Base-by-base conservation (phyloP, 1,139 yeast genomes). In the Hemisphaericaspora xylofermentans region DNA sequence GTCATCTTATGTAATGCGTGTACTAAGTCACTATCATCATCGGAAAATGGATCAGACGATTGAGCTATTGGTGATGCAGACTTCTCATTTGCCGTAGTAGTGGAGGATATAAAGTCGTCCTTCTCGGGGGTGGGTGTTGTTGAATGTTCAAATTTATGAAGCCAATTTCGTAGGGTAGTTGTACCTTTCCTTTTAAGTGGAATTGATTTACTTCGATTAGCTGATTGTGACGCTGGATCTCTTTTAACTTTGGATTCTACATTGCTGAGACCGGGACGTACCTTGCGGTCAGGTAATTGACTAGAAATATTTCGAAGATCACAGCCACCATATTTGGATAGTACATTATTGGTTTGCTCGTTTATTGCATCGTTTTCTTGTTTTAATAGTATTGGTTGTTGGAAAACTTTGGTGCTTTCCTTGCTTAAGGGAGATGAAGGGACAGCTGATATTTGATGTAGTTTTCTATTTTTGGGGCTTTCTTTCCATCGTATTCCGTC, bases 401-500 rank as follows among this genome's bases (percentile, higher is more conserved):
- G 6, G 17, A 10, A 6, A 26, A 2, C 14, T 4, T n/a, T 7
- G 16, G 33, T 33, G 4, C 38, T 32, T 2, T 52, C 48, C 30
- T 56, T 56, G 36, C 56, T 65, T 43, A 72, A 53, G 0, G 78
- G 78, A 1, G 76, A 71, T 2, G 74, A 68, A 1, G 54, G 49
- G 9, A 37, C 26, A 15, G 21, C 13, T 2, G 21, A 37, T 14
- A 31, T 22, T 24, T 14, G 26, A 15, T 18, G 31, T 14, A 29
- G 17, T 12, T 17, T 25, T 1, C 14, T 18, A 18, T 14, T 25
- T 18, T 39, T 36, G 10, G 74, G 71, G 42, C 70, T 67, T 4
- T 60, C 60, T 38, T 54, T 60, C 78, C 78, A 72, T 35, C 70
- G 56, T 18, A 72, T 61, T 1, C 74, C 77, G 40, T 71, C 78